Evolutionary conservation across 2,329 filamentous ascomycete genomes (phyloP), one percentile per base, ranked within the genome.

Genomic region (Cladorrhinum sp.): DNA sequence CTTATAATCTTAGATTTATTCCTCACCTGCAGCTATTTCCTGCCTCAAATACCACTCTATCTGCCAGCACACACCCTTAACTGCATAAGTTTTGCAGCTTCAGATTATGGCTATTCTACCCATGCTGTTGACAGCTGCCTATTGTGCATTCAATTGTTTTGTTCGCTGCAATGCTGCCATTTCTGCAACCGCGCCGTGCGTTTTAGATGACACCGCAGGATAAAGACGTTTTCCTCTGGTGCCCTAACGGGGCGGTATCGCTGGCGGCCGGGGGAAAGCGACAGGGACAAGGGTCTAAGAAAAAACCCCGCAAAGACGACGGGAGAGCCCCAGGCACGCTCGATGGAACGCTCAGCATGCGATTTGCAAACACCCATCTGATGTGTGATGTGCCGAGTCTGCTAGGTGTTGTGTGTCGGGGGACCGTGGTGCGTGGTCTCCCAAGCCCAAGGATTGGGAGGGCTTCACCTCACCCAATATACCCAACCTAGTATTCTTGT

Each of bases 321-420:
- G 32, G 32, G 23, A 27, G 53, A 49, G 12, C 20, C 22, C 22
- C 49, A 27, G 49, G 49, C 22, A 50, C 49, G 8, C 16, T 36
- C 9, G 32, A 36, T 45, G 41, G 41, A 45, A 45, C 41, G 20
- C 41, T 56, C 36, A 38, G 41, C 53, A 56, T 56, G 53, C 53
- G 41, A 56, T 56, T 56, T 38, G 53, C 16, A 38, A 56, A 56
- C 25, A 25, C 53, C 53, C 53, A 56, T 56, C 36, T 23, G 45
- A 49, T 50, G 16, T 22, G 18, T 50, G 49, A 50, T 50, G 49
- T 24, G 24, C 49, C 24, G 23, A 4, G 9, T 41, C 6, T 41
- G 36, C 10, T 10, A 12, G n/a, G 16, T 41, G 36, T 4, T 41
- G 16, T 41, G 36, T n/a, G 36, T 41, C 36, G 10, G 36, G 3